Evolutionary conservation across 768 basidiomycete genomes (phyloP).

Genomic region (Gautieria morchelliformis): DNA sequence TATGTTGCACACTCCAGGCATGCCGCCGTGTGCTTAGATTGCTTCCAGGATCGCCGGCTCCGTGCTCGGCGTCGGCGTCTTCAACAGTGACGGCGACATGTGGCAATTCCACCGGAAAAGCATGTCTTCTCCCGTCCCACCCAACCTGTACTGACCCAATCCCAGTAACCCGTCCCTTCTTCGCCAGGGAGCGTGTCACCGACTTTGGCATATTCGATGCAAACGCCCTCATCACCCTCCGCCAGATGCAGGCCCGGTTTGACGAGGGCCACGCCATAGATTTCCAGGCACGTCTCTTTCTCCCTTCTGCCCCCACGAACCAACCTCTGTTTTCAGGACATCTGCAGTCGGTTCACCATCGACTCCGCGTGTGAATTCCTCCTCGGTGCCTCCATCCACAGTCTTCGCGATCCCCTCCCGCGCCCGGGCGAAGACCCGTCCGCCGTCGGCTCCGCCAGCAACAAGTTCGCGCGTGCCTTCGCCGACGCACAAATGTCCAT

Average conservation of each 20-base stretch:
- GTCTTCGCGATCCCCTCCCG: slow-evolving; percentile 38
- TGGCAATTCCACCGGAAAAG: slow-evolving; percentile 43
- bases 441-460: slow-evolving; percentile 15
- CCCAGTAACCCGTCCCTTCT: slow-evolving; percentile 56
- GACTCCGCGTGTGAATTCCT: slow-evolving; percentile 52
- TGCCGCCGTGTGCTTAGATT: background rate
- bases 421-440: slow-evolving; percentile 10
- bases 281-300: slow-evolving; percentile 34
- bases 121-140: slow-evolving; percentile 7
- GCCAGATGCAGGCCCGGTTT: slow-evolving; percentile 32
- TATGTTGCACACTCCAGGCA: background rate
- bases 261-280: slow-evolving; percentile 41
- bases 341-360: slow-evolving; percentile 46
- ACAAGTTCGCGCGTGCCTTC: slow-evolving; percentile 42
- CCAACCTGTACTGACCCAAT: background rate
- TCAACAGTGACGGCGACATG: slow-evolving; percentile 34
- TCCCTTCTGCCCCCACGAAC: background rate
- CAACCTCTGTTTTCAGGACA: slow-evolving; percentile 27
- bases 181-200: slow-evolving; percentile 48
- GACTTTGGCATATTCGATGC: slow-evolving; percentile 55
- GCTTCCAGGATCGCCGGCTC: slow-evolving; percentile 2
- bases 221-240: slow-evolving; percentile 40
- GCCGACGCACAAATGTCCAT: slow-evolving; percentile 35
- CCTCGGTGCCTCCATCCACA: slow-evolving; percentile 37
- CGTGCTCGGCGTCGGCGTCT: slow-evolving; percentile 12